These are phyloP conservation scores for Diutina rugosa DNA, from an alignment of 1,139 yeast species.

Conservation along the genomic window DNA sequence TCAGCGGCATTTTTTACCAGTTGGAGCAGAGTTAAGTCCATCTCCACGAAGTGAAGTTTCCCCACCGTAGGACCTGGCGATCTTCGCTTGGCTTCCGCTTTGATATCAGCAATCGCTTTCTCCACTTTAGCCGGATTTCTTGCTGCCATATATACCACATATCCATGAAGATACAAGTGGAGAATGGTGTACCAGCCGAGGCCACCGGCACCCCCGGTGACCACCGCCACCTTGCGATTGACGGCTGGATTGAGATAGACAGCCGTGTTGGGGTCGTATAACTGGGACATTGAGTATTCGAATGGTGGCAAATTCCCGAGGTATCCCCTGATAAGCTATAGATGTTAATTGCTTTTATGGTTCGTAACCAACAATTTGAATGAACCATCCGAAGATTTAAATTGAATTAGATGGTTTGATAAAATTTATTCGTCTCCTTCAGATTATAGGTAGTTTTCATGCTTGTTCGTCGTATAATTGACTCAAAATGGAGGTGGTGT, in stretches of 20 bases:
- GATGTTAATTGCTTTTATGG: too few species aligned
- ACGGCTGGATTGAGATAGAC: slow-evolving; percentile 25
- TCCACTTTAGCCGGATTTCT: slow-evolving; percentile 43
- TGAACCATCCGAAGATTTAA: too few species aligned
- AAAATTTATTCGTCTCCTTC: too few species aligned
- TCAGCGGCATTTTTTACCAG: slow-evolving; percentile 19
- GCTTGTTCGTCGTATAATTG: too few species aligned
- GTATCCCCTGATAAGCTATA: too few species aligned
- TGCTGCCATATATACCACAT: slow-evolving; percentile 60
- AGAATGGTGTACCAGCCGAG: slow-evolving; percentile 68
- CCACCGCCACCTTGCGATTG: slow-evolving; percentile 48
- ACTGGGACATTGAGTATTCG: slow-evolving; percentile 2
- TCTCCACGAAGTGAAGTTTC: slow-evolving; percentile 14
- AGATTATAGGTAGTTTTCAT: too few species aligned
- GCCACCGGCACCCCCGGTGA: slow-evolving; percentile 76
- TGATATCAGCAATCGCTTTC: slow-evolving; percentile 42
- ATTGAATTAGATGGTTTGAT: too few species aligned
- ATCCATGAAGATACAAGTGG: slow-evolving; percentile 72
- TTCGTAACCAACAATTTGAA: too few species aligned
- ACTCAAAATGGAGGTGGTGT: too few species aligned
- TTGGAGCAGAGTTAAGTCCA: slow-evolving; percentile 21
- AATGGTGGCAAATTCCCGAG: too few species aligned
- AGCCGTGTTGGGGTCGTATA: slow-evolving; percentile 15
- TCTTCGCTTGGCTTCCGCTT: slow-evolving; percentile 34
- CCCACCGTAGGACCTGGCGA: slow-evolving; percentile 16